phyloP scores from a whole-genome alignment of 106 monocot species.

The Iris macrosiphon region DNA sequence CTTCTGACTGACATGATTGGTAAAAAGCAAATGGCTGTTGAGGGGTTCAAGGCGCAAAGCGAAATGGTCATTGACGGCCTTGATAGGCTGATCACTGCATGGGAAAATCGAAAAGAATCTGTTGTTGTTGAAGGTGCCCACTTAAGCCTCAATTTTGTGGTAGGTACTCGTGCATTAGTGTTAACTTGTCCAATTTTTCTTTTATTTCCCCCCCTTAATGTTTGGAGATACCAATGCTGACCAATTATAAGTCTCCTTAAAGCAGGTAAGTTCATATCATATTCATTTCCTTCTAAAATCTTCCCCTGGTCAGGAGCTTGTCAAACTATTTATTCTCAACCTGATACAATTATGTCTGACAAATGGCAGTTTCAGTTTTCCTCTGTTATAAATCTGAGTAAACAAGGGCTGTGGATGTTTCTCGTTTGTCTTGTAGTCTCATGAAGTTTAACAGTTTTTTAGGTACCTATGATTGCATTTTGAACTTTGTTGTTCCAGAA shows the following conservation, averaged over 20 bases:
- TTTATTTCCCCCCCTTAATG: background rate
- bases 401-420: no score
- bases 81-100: slow-evolving; percentile 46
- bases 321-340: background rate
- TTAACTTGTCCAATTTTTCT: background rate
- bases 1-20: slow-evolving; percentile 23
- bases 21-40: slow-evolving; percentile 27
- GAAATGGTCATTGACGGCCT: slow-evolving; percentile 67
- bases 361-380: background rate
- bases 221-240: no score
- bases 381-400: no score
- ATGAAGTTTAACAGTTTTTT: no score
- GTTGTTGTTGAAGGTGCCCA: slow-evolving; percentile 61
- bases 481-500: background rate
- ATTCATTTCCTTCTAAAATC: background rate
- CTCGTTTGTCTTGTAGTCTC: background rate
- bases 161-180: slow-evolving; percentile 13
- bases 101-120: slow-evolving; percentile 52
- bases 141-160: slow-evolving; percentile 63
- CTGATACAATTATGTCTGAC: background rate
- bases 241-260: no score
- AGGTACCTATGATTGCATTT: no score
- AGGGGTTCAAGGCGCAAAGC: no score
- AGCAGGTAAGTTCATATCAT: no score
- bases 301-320: background rate